These are phyloP conservation scores for Herpetospermum pedunculosum DNA, from an alignment of 306 rosid species.

Conservation along the genomic window DNA sequence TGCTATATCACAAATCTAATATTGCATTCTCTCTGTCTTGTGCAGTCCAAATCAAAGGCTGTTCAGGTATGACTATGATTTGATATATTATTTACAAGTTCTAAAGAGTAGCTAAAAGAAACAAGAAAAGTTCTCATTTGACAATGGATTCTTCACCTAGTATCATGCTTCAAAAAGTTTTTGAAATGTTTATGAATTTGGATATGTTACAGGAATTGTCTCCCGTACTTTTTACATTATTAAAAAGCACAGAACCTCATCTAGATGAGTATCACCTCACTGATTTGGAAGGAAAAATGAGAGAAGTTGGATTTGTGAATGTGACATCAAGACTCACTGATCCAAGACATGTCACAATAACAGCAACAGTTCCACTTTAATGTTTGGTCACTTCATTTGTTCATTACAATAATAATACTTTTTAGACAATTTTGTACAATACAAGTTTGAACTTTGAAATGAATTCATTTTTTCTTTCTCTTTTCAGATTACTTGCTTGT, in stretches of 20 bases:
- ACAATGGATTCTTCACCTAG: neutral
- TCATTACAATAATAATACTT: neutral
- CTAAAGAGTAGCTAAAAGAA: neutral
- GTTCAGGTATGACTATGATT: constrained; percentile 42
- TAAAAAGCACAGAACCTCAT: constrained; percentile 61
- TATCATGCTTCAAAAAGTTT: neutral
- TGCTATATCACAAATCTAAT: constrained; percentile 15
- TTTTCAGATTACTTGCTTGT: neutral
- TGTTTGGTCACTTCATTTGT: neutral
- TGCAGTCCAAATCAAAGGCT: constrained; percentile 53
- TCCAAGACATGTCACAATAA: constrained; percentile 47
- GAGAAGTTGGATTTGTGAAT: constrained; percentile 38
- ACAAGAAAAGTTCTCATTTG: neutral
- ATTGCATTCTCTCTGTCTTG: constrained; percentile 15
- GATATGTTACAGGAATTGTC: constrained; percentile 32
- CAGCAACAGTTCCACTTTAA: constrained; percentile 42
- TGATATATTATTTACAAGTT: neutral
- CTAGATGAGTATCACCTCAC: constrained; percentile 52
- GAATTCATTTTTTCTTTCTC: neutral
- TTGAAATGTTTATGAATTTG: neutral
- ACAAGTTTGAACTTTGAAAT: neutral
- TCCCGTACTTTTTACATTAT: constrained; percentile 43
- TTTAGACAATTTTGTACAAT: neutral
- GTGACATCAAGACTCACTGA: constrained; percentile 35
- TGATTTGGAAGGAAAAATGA: constrained; percentile 40